Base-by-base conservation (phyloP, 441 rosid species). In the Erysimum cheiri region DNA sequence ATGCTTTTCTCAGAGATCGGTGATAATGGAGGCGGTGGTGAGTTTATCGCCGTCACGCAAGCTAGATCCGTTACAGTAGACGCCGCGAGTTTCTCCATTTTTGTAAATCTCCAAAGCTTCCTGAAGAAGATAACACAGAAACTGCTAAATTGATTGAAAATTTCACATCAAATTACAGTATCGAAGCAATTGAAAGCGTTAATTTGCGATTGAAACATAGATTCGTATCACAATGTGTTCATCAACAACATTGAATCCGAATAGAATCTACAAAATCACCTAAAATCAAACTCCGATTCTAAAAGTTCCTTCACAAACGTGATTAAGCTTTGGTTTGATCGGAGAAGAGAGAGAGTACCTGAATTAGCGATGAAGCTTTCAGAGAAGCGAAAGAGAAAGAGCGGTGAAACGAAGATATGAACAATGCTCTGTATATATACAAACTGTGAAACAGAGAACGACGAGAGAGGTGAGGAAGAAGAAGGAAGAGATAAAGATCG, bases 11-110 rank as follows among this genome's bases (percentile, higher is more conserved):
- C 80, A 12, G 77, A 63, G 28, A 59, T 75, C 0, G 83, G 78
- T 0, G 83, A 78, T 35, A 79, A 40, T 2, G 74, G 61, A 26
- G 76, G 68, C 13, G 80, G 75, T 5, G 84, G 54, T 4, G 80
- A 74, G 67, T 72, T 58, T 10, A 78, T 1, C 31, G 76, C 69
- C 44, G 77, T 53, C 31, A 62, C 44, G 44, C 69, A 66, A 7
- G 73, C 80, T 1, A 49, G 69, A 79, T 87, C 82, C 1, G 81
- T 78, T 36, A 55, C 78, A 2, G 80, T 73, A 15, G 83, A 72
- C 35, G 74, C 77, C 8, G 75, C 69, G 2, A 29, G 80, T 72
- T 76, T 81, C 76, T 86, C 90, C 91, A 90, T 90, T 35, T 28
- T 47, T 26, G 17, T 11, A 29, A 29, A 28, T 49, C 12, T 47